Evolutionary conservation across 345 rosid species (phyloP).

Genomic region (Cardamine resedifolia): DNA sequence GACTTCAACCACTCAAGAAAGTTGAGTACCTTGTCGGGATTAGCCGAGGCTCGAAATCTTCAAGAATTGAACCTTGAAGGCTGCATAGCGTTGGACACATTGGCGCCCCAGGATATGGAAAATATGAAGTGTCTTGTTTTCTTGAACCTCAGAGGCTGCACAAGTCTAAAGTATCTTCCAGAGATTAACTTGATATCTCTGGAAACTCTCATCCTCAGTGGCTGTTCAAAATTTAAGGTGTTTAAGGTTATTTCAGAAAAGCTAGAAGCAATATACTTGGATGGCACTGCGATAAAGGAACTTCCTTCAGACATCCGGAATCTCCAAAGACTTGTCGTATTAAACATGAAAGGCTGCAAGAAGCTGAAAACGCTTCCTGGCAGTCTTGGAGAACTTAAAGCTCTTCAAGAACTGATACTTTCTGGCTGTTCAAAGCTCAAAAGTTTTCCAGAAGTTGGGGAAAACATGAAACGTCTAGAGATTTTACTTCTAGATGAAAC

Average conservation of each 20-base stretch:
- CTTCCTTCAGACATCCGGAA: background rate
- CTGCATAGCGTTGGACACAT: conserved; percentile 20
- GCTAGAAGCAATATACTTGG: conserved; percentile 14
- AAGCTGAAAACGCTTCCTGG: conserved; percentile 23
- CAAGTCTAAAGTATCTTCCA: conserved; percentile 16
- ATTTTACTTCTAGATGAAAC: conserved; percentile 24
- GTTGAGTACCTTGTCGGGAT: conserved; percentile 26
- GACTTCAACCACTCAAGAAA: conserved; percentile 18
- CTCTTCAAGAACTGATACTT: conserved; percentile 15
- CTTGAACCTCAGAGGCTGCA: conserved; percentile 26
- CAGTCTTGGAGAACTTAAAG: background rate
- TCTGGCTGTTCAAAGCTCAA: conserved; percentile 27
- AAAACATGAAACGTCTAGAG: background rate
- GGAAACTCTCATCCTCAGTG: conserved; percentile 15
- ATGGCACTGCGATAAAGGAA: conserved; percentile 26
- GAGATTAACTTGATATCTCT: background rate
- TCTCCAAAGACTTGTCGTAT: conserved; percentile 1
- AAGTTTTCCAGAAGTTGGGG: background rate
- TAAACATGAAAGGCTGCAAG: conserved; percentile 27
- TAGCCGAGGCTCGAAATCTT: conserved; percentile 27
- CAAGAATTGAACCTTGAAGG: conserved; percentile 21
- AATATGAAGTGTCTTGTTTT: conserved; percentile 15
- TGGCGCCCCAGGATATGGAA: background rate
- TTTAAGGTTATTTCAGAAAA: conserved; percentile 18
- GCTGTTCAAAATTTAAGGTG: conserved; percentile 12